Conservation (phyloP, 441 rosid genomes). For the Euphorbia schlechtendalii region DNA sequence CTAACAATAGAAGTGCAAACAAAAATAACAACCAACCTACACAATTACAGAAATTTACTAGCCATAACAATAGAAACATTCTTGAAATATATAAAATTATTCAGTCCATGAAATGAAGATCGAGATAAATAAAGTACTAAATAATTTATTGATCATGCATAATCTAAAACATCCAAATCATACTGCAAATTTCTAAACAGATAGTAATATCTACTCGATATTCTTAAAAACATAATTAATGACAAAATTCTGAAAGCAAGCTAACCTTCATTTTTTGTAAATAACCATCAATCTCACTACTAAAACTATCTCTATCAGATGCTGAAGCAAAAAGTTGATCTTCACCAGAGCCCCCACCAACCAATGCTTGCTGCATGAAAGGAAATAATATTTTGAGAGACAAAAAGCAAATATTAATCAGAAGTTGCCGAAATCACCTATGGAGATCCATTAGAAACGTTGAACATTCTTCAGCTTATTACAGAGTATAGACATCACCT, state of each 20-base stretch:
- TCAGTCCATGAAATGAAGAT: background rate
- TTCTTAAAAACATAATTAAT: background rate
- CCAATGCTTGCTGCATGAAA: slow-evolving; percentile 65
- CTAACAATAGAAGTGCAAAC: background rate
- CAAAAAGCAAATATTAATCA: background rate
- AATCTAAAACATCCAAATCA: background rate
- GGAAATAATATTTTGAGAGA: slow-evolving; percentile 8
- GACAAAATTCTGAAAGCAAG: slow-evolving; percentile 4
- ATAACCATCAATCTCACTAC: slow-evolving; percentile 62
- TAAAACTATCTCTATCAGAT: slow-evolving; percentile 43
- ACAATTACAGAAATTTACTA: background rate
- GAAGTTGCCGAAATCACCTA: background rate
- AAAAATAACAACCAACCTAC: background rate
- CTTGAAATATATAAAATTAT: slow-evolving; percentile 2
- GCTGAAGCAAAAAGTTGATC: slow-evolving; percentile 68
- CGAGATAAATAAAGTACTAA: background rate
- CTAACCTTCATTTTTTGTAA: slow-evolving; percentile 69
- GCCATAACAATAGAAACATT: background rate
- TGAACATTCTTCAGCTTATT: too few relatives aligned
- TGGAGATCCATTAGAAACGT: background rate
- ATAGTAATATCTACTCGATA: background rate
- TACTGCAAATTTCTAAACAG: background rate
- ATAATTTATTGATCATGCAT: background rate
- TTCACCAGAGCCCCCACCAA: slow-evolving; percentile 69
- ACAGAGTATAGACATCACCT: too few relatives aligned